A percentile compares a stretch with the other conserved stretches of the same genome.
These are phyloP conservation scores for Strigomonas culicis DNA, from an alignment of 208 protist species.

Conservation along the genomic window DNA sequence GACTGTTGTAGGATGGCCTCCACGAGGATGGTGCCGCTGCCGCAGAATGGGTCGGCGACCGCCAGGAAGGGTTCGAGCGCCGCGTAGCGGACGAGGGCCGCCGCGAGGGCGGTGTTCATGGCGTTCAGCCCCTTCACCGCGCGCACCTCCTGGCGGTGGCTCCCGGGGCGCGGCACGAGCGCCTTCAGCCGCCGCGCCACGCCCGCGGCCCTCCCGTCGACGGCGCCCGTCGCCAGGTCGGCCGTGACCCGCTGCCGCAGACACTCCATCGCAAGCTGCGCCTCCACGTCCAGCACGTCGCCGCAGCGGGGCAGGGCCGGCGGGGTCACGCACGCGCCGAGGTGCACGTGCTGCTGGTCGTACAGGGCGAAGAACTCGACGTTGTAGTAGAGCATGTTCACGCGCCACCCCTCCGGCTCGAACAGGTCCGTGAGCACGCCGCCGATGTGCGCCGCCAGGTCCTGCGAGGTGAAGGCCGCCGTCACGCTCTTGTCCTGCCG, in stretches of 20 bases:
- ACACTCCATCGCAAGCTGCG: conserved; percentile 29
- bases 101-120: conserved; percentile 33
- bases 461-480: conserved; percentile 24
- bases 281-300: conserved; percentile 15
- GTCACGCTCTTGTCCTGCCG: conserved; percentile 25
- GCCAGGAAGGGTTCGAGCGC: conserved; percentile 7
- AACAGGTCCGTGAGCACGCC: conserved; percentile 24
- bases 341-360: conserved; percentile 20
- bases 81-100: conserved; percentile 25
- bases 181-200: conserved; percentile 16
- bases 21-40: conserved; percentile 31
- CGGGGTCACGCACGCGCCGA: conserved; percentile 25
- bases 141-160: conserved; percentile 31
- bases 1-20: conserved; percentile 13
- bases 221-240: conserved; percentile 7
- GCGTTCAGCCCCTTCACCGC: conserved; percentile 37
- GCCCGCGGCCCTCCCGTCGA: neutral
- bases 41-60: conserved; percentile 38
- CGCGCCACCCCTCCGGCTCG: conserved; percentile 21
- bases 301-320: conserved; percentile 35
- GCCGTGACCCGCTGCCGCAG: conserved; percentile 30
- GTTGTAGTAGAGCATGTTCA: conserved; percentile 55
- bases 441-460: conserved; percentile 33
- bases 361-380: conserved; percentile 41
- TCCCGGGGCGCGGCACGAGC: conserved; percentile 25